Base-by-base conservation (phyloP, 2,329 filamentous ascomycete genomes). In the Xylaria sp. region DNA sequence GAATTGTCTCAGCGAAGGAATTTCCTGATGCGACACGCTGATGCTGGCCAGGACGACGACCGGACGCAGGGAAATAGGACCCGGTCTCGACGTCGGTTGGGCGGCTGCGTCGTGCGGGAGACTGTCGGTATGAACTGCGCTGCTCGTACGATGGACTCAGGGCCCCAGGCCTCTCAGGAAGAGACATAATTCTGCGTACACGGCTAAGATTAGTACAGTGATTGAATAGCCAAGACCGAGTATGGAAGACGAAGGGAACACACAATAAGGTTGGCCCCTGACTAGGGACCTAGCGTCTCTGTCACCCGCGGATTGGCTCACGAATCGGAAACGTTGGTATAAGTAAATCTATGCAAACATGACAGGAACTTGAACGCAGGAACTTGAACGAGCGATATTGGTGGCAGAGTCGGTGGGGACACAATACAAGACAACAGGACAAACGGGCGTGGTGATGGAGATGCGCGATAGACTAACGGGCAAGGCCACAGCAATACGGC, bases 61-160 rank as follows among this genome's bases (percentile, higher is more conserved):
- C 79, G 36, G 76, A 75, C 66, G 83, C 81, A 63, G 83, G 80
- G 66, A 79, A 81, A 72, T 86, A 86, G 57, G 81, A 80, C 63
- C 87, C 89, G 43, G 89, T 83, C 78, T 97, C 93, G 75, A 92
- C 83, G 77, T 97, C 93, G 65, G 86, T 86, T 56, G 89, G 87
- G 66, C 86, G 86, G 60, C 82, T 84, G 73, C 91, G 89, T 75
- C 91, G 88, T 62, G 89, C 88, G 30, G 88, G 86, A 50, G 91
- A 90, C 71, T 90, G 89, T 74, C 90, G 87, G 79, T 92, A 93
- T 66, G 87, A 83, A 75, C 83, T 86, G 75, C 87, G 85, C 68
- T 88, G 86, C 73, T 91, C 88, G 74, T 86, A 86, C 63, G 84
- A 84, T 70, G 89, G 85, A 73, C 83, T 85, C 55, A 71, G 60